Evolutionary conservation across 257 asterid species (phyloP), one percentile per base, ranked within the genome.

Genomic region (Petrea volubilis): DNA sequence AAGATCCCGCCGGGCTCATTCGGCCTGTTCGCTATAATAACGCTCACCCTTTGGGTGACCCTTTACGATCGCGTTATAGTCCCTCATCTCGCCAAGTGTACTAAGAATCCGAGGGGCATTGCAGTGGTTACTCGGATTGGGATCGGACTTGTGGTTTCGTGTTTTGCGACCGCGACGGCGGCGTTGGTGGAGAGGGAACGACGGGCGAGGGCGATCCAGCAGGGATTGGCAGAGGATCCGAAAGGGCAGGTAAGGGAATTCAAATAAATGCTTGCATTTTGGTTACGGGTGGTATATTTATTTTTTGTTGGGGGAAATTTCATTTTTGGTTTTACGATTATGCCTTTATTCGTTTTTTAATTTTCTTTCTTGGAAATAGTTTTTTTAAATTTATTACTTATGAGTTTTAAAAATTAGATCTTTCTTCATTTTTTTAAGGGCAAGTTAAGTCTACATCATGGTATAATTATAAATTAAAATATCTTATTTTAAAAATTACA

Each of bases 1-100:
- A 67, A 81, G 34, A 86, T 90, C 49, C 97, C 97, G 1, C 73
- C 93, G 14, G 86, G 77, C 38, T 77, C 96, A 0, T 87, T 77
- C 50, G 25, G 79, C 23, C 40, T 77, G 25, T 90, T 88, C 41
- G 74, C 36, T 1, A 52, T 88, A 74, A 52, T 88, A 0, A 61
- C 90, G 7, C 69, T 90, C 17, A 82, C 85, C 25, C 0, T 86
- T 0, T 90, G 97, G 93, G 67, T 90, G 5, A 78, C 73, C 20
- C 24, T 90, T 20, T 88, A 88, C 1, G 93, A 90, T 33, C 80
- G 92, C 28, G 38, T 81, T 28, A 59, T 90, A 1, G 90, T 88
- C 25, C 89, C 93, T 2, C 25, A 3, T 17, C 67, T 86, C 36
- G 21, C 90, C 2, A 88, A 79, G 60, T 27, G 43, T 80, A 85